Base-by-base conservation (phyloP, 441 rosid genomes). In the Theobroma grandiflorum region DNA sequence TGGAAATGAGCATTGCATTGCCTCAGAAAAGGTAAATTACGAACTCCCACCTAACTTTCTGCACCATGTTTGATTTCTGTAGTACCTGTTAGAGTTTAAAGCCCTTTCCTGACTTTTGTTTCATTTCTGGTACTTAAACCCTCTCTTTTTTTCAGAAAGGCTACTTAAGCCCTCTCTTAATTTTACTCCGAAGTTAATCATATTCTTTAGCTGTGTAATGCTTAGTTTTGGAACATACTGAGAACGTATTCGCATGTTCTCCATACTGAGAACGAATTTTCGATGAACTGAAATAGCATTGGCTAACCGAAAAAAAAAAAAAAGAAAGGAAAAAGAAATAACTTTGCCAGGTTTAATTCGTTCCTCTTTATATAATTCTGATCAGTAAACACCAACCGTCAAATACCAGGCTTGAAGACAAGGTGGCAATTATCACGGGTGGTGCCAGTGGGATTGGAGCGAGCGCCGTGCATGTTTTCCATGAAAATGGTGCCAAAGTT, bases 371-470 rank as follows among this genome's bases (percentile, higher is more conserved):
- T 8, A 42, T 52, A 52, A 52, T 52, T 52, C 57, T 52, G 31
- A 26, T 26, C n/a, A 4, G 12, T 47, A 47, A 1, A 50, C 5
- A 15, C 18, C 18, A 18, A 53, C 18, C 20, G 18, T 53, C 6
- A 5, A 53, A 16, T 65, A 42, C n/a, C 33, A 70, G 72, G 74
- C 71, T 63, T 67, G 58, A 80, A 42, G 79, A 69, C 31, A 80
- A 80, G 55, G 79, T 76, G 55, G 83, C 72, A 50, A 80, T 80
- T 38, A 52, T 81, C 31, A 84, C 83, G 0, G 83, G 84, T 0
- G 81, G 83, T 8, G 79, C 76, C 7, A 81, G 81, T 50, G 76
- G 86, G 47, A 81, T 84, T 2, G 84, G 86, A 62, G 82, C 76
- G 7, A 61, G 75, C 18, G 15, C 74, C 3, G 77, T 53, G 2